Evolutionary conservation across 1,284 basidiomycete species (phyloP).

Genomic region (Cystobasidium sp.): DNA sequence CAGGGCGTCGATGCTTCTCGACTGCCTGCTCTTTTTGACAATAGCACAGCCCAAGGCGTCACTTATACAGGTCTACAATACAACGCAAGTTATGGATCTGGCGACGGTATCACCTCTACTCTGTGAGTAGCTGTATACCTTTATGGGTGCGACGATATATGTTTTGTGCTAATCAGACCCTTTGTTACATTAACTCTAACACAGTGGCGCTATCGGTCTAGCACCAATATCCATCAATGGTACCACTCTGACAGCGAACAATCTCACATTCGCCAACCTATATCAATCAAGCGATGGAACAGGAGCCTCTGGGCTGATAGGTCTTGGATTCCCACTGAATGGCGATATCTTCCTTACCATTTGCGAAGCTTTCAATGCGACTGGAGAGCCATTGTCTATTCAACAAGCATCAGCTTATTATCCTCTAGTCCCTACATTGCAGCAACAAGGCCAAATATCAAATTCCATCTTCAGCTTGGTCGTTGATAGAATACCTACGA

Average conservation of each 20-base stretch:
- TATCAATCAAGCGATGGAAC: slow-evolving; percentile 24
- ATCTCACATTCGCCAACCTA: slow-evolving; percentile 35
- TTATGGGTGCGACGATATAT: neutral
- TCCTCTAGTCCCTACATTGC: slow-evolving; percentile 25
- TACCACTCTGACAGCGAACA: slow-evolving; percentile 26
- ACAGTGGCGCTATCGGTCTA: slow-evolving; percentile 29
- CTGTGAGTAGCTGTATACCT: slow-evolving; percentile 2
- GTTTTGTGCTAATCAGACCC: neutral
- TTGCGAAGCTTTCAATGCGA: slow-evolving; percentile 15
- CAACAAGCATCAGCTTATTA: slow-evolving; percentile 15
- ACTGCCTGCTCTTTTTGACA: slow-evolving; percentile 35
- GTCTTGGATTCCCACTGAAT: slow-evolving; percentile 34
- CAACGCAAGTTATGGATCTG: slow-evolving; percentile 34
- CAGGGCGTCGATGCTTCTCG: neutral
- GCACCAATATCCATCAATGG: slow-evolving; percentile 19
- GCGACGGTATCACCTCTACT: slow-evolving; percentile 33
- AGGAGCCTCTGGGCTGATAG: slow-evolving; percentile 29
- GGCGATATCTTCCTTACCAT: slow-evolving; percentile 17
- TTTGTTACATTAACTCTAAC: neutral
- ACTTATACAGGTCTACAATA: slow-evolving; percentile 19
- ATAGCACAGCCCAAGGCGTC: slow-evolving; percentile 22
- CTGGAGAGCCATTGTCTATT: slow-evolving; percentile 15
- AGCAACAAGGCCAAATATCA: slow-evolving; percentile 16
- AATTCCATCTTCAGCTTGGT: slow-evolving; percentile 20
- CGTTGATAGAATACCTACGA: slow-evolving; percentile 18